A percentile compares a stretch with the other conserved stretches of the same genome.
Conservation (phyloP, 495 filamentous ascomycete genomes). For the Talaromyces trachyspermus region DNA sequence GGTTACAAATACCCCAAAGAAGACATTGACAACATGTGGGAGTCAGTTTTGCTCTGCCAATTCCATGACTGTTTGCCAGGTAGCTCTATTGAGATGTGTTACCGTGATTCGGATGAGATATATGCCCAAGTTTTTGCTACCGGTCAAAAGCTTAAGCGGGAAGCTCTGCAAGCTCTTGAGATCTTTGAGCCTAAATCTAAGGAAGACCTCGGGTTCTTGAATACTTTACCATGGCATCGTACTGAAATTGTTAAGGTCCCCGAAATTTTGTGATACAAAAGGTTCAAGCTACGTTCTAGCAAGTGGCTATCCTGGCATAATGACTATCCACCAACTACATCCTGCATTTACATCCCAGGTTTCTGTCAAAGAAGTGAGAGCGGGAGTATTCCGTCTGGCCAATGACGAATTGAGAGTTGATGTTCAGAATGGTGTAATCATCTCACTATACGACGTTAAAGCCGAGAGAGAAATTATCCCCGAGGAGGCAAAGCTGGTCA, state of each 20-base stretch:
- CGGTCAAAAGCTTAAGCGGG: slow-evolving; percentile 61
- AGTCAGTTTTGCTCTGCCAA: slow-evolving; percentile 75
- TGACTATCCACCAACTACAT: too few relatives aligned
- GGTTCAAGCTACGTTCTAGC: slow-evolving; percentile 41
- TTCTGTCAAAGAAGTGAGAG: slow-evolving; percentile 54
- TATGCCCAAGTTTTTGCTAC: slow-evolving; percentile 78
- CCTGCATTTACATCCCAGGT: slow-evolving; percentile 41
- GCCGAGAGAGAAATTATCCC: slow-evolving; percentile 69
- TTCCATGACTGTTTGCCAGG: slow-evolving; percentile 97
- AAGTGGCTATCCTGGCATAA: slow-evolving; percentile 33
- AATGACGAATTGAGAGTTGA: slow-evolving; percentile 68
- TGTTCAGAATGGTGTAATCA: slow-evolving; percentile 68
- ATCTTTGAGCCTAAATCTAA: slow-evolving; percentile 32
- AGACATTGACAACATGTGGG: slow-evolving; percentile 91
- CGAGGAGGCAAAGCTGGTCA: slow-evolving; percentile 80
- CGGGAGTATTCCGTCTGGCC: slow-evolving; percentile 68
- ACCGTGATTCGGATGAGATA: slow-evolving; percentile 82
- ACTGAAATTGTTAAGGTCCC: slow-evolving; percentile 62
- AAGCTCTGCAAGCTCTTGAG: slow-evolving; percentile 60
- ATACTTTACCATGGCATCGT: slow-evolving; percentile 79
- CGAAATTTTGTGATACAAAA: slow-evolving; percentile 16
- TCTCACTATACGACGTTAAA: slow-evolving; percentile 67
- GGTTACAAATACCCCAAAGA: slow-evolving; percentile 85
- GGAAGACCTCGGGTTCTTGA: slow-evolving; percentile 49
- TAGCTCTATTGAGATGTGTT: slow-evolving; percentile 95